These are phyloP conservation scores for Oryza australiensis DNA, from an alignment of 176 grass and related monocot species.

Conservation along the genomic window DNA sequence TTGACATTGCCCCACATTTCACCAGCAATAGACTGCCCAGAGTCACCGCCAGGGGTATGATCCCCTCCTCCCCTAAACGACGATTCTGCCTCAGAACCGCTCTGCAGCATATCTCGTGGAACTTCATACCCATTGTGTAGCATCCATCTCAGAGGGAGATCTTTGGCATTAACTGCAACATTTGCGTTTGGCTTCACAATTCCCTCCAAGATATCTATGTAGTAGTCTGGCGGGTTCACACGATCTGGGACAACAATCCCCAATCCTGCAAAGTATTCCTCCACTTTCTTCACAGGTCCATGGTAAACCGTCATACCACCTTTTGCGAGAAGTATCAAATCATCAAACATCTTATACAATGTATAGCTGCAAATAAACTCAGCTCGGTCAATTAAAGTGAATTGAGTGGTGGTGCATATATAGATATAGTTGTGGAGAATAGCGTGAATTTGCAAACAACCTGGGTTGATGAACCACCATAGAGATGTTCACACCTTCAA, in stretches of 20 bases:
- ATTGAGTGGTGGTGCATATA: background rate
- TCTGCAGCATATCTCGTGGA: constrained; percentile 73
- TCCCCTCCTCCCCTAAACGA: constrained; percentile 42
- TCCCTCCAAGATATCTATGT: constrained; percentile 88
- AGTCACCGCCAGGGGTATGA: constrained; percentile 14
- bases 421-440: background rate
- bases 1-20: constrained; percentile 79
- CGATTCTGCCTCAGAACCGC: constrained; percentile 46
- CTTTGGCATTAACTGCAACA: constrained; percentile 51
- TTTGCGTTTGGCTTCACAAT: constrained; percentile 66
- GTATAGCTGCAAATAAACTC: constrained; percentile 60
- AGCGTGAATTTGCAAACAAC: constrained; percentile 45
- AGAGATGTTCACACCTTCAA: constrained; percentile 89
- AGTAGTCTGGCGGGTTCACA: constrained; percentile 88
- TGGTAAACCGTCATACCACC: constrained; percentile 78
- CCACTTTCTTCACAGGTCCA: constrained; percentile 81
- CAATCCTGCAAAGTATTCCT: constrained; percentile 70
- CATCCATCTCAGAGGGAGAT: constrained; percentile 86
- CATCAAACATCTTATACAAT: constrained; percentile 82
- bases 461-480: constrained; percentile 98
- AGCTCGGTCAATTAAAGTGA: background rate
- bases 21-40: constrained; percentile 44
- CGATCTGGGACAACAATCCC: constrained; percentile 80
- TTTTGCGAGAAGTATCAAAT: constrained; percentile 87
- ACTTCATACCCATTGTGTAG: constrained; percentile 80